Percentiles rank a stretch among this genome's conserved stretches.
These are phyloP conservation scores for Cutaneotrichosporon dermatis DNA, from an alignment of 1,284 basidiomycete species.

Conservation along the genomic window DNA sequence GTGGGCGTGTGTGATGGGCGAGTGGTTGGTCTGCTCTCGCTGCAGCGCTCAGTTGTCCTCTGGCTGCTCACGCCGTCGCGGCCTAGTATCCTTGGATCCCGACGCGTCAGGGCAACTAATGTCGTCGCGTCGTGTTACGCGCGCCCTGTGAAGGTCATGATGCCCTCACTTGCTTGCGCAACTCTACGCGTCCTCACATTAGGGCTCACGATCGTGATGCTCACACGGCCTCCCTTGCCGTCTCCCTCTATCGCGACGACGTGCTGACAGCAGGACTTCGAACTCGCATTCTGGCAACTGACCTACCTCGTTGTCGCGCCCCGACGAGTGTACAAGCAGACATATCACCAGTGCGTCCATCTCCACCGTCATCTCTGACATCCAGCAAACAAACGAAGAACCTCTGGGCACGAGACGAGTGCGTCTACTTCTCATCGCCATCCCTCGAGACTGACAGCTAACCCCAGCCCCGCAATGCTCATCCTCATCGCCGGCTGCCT, in stretches of 20 bases:
- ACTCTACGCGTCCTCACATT: no score
- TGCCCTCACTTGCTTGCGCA: no score
- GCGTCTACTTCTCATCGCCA: constrained; percentile 9
- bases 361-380: background rate
- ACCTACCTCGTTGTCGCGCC: constrained; percentile 87
- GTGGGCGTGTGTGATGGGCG: no score
- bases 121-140: no score
- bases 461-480: constrained; percentile 68
- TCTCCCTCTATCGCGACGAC: background rate
- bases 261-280: constrained; percentile 69
- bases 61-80: no score
- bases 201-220: no score
- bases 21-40: no score
- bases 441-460: background rate
- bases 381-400: constrained; percentile 85
- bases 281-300: constrained; percentile 87
- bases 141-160: no score
- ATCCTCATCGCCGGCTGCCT: constrained; percentile 69
- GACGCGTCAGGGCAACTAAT: no score
- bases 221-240: no score
- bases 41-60: no score
- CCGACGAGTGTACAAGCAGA: constrained; percentile 67
- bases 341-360: constrained; percentile 41
- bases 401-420: constrained; percentile 89
- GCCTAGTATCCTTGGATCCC: no score